Evolutionary conservation across 176 grass and related monocot genomes (phyloP).

Genomic region (Eragrostis curvula): DNA sequence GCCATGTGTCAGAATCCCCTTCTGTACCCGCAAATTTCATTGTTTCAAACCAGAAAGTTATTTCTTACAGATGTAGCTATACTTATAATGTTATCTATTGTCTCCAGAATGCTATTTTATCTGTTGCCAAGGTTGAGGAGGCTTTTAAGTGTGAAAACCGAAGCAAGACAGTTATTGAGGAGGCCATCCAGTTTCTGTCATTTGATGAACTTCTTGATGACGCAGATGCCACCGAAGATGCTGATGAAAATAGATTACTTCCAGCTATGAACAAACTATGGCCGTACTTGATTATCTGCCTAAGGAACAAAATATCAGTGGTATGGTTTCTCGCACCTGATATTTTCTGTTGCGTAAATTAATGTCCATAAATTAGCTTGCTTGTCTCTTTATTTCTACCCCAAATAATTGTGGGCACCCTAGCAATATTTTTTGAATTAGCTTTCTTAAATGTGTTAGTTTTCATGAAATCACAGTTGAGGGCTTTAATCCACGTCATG

Average conservation of each 20-base stretch:
- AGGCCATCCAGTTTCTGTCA: conserved; percentile 74
- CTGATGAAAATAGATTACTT: conserved; percentile 83
- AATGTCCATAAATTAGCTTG: neutral
- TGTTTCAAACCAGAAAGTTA: conserved; percentile 8
- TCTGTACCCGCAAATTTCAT: conserved; percentile 10
- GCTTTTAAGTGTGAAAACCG: conserved; percentile 80
- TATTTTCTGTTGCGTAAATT: conserved; percentile 33
- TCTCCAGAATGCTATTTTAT: conserved; percentile 66
- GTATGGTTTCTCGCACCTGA: conserved; percentile 46
- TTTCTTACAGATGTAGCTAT: conserved; percentile 18
- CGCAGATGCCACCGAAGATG: conserved; percentile 62
- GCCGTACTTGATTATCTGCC: conserved; percentile 88
- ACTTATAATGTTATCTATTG: conserved; percentile 28
- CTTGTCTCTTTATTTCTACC: conserved; percentile 18
- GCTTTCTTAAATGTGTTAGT: conserved; percentile 4
- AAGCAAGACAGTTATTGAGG: conserved; percentile 72
- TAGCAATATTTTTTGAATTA: neutral
- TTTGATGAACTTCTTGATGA: conserved; percentile 68
- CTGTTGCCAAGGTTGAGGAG: conserved; percentile 83
- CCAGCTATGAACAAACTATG: conserved; percentile 97
- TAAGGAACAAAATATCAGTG: conserved; percentile 92
- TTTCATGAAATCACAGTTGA: neutral
- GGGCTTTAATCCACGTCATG: neutral
- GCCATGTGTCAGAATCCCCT: neutral
- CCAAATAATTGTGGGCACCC: neutral